Evolutionary conservation across 495 filamentous ascomycete species (phyloP).

Genomic region (Neohortaea acidophila): DNA sequence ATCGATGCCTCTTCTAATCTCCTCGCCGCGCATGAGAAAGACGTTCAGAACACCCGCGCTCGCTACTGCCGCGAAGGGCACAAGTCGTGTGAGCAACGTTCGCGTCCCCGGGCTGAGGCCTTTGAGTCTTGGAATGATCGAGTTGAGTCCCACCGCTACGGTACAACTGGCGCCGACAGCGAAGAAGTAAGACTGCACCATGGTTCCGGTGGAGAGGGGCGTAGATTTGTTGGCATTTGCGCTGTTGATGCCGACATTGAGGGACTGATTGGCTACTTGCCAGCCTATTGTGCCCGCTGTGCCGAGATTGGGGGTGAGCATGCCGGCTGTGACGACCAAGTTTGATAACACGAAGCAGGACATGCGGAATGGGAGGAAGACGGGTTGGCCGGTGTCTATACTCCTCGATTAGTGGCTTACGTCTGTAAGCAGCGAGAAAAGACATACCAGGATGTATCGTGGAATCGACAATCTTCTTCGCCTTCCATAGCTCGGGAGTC

Average conservation of each 20-base stretch:
- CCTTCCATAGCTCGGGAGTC: slow-evolving; percentile 82
- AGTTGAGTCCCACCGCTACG: slow-evolving; percentile 85
- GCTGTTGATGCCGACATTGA: slow-evolving; percentile 94
- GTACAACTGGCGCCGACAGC: slow-evolving; percentile 86
- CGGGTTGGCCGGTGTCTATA: slow-evolving; percentile 78
- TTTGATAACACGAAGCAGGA: slow-evolving; percentile 89
- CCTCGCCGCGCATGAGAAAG: slow-evolving; percentile 92
- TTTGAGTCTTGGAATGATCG: slow-evolving; percentile 71
- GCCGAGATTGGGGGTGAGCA: slow-evolving; percentile 75
- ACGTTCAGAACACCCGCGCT: slow-evolving; percentile 84
- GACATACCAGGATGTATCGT: slow-evolving; percentile 74
- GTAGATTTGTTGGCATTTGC: slow-evolving; percentile 96
- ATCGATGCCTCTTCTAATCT: slow-evolving; percentile 86
- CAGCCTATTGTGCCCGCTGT: slow-evolving; percentile 80
- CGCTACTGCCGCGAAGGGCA: slow-evolving; percentile 90
- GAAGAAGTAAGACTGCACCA: slow-evolving; percentile 77
- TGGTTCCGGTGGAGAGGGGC: slow-evolving; percentile 59
- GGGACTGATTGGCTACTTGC: slow-evolving; percentile 93
- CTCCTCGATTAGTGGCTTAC: background rate
- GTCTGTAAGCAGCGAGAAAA: slow-evolving; percentile 6
- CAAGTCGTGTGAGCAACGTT: slow-evolving; percentile 61
- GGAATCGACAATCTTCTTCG: slow-evolving; percentile 93
- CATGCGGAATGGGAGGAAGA: slow-evolving; percentile 93
- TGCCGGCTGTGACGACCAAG: slow-evolving; percentile 89
- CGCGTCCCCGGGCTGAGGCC: slow-evolving; percentile 55